phyloP scores from a whole-genome alignment of 2,329 filamentous ascomycete genomes.

The Colletotrichum sp. region DNA sequence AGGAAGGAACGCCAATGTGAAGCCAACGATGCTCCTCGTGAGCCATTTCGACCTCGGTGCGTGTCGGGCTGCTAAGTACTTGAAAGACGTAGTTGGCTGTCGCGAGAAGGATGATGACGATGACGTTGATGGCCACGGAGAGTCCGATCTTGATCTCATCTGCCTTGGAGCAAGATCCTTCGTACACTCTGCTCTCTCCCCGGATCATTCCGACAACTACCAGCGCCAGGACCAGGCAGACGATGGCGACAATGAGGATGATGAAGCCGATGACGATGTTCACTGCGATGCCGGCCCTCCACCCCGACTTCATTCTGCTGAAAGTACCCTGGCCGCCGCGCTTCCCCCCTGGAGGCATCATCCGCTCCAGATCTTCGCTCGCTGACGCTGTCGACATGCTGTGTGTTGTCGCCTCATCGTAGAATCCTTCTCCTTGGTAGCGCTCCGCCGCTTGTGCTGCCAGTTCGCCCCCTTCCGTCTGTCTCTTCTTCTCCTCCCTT shows the following conservation, averaged over 20 bases:
- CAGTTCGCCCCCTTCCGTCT: conserved; percentile 34
- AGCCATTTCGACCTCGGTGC: conserved; percentile 50
- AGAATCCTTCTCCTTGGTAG: neutral
- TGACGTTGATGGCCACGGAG: conserved; percentile 48
- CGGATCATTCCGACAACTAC: conserved; percentile 35
- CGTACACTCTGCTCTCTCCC: conserved; percentile 41
- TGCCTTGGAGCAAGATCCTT: conserved; percentile 42
- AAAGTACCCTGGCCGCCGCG: conserved; percentile 29
- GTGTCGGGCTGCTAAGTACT: conserved; percentile 58
- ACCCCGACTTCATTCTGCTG: conserved; percentile 41
- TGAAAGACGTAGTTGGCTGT: conserved; percentile 60
- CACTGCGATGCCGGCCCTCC: conserved; percentile 52
- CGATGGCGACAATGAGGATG: conserved; percentile 40
- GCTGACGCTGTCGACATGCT: neutral
- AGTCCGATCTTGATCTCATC: conserved; percentile 44
- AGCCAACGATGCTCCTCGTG: conserved; percentile 53
- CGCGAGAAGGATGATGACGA: conserved; percentile 47
- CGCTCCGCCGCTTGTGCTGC: neutral
- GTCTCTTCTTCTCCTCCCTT: conserved; percentile 38
- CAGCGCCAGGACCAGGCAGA: conserved; percentile 42
- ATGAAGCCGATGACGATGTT: conserved; percentile 46
- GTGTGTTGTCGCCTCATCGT: conserved; percentile 11
- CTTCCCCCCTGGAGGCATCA: conserved; percentile 4
- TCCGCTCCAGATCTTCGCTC: conserved; percentile 18
- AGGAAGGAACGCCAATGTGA: conserved; percentile 58